phyloP scores from a whole-genome alignment of 257 asterid species.

The Eucommia ulmoides region DNA sequence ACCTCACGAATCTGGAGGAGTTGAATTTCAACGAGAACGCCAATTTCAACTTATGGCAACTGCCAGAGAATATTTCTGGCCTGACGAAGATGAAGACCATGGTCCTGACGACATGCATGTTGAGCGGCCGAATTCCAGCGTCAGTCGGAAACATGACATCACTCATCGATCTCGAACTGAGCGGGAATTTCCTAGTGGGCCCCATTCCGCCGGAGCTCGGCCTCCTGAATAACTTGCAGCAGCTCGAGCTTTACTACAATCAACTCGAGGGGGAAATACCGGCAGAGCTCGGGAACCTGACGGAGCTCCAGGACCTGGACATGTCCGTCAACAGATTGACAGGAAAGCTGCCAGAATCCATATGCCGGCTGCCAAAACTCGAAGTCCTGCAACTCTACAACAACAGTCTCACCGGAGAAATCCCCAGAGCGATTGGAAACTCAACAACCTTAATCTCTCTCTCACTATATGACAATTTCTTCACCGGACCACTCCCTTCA shows the following conservation, averaged over 20 bases:
- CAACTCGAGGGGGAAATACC: not conserved
- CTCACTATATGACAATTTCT: not conserved
- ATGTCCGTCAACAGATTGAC: not conserved
- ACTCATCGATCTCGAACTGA: conserved; percentile 1
- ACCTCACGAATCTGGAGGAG: not conserved
- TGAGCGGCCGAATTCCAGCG: not conserved
- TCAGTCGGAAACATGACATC: not conserved
- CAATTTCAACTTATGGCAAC: not conserved
- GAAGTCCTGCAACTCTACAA: not conserved
- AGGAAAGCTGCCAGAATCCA: not conserved
- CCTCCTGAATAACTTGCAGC: conserved; percentile 2
- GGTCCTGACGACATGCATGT: conserved; percentile 2
- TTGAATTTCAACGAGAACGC: not conserved
- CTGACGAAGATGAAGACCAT: not conserved
- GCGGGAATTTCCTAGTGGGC: not conserved
- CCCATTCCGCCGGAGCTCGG: not conserved
- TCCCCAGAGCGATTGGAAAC: not conserved
- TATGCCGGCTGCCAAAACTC: not conserved
- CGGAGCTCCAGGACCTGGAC: not conserved
- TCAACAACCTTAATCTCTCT: not conserved
- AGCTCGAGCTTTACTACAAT: conserved; percentile 2
- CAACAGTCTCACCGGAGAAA: conserved; percentile 1
- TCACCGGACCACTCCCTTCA: not conserved
- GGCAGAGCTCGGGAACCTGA: not conserved
- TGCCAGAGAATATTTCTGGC: conserved; percentile 1